Conservation (phyloP, 2,329 filamentous ascomycete species). For the Pseudocercospora fuligena region DNA sequence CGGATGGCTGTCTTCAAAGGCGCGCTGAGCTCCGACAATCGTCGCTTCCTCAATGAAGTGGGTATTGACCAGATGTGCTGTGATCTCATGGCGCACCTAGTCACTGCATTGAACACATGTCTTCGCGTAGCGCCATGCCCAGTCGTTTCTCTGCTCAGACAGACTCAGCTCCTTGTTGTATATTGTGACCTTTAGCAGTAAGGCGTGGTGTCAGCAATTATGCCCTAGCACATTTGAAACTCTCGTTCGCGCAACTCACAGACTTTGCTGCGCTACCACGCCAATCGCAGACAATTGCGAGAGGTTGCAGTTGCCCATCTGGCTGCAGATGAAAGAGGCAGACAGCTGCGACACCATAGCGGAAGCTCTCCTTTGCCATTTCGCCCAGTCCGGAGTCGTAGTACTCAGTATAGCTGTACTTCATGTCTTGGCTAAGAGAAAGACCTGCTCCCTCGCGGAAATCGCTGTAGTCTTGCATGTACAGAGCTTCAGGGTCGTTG, state of each 20-base stretch:
- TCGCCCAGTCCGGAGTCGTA: conserved; percentile 19
- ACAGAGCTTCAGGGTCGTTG: conserved; percentile 42
- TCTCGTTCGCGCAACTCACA: neutral
- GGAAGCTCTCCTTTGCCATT: conserved; percentile 15
- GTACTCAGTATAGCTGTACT: conserved; percentile 23
- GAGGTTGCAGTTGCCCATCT: conserved; percentile 54
- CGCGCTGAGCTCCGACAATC: conserved; percentile 29
- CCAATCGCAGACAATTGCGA: conserved; percentile 57
- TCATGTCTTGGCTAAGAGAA: conserved; percentile 21
- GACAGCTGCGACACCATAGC: conserved; percentile 27
- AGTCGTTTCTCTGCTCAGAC: conserved; percentile 49
- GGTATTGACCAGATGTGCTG: conserved; percentile 45
- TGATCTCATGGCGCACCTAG: conserved; percentile 56
- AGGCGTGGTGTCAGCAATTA: neutral
- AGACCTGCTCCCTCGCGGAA: conserved; percentile 45
- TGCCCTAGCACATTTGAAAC: neutral
- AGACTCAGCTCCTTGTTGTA: conserved; percentile 54
- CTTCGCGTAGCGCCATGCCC: conserved; percentile 60
- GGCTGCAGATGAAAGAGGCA: conserved; percentile 39
- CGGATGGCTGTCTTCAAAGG: conserved; percentile 54
- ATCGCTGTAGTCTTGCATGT: conserved; percentile 53
- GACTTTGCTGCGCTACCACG: conserved; percentile 50
- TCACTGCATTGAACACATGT: conserved; percentile 55
- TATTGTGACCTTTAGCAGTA: conserved; percentile 45
- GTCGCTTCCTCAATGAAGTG: conserved; percentile 31